Base-by-base conservation (phyloP, 148 eudicot species). In the Arctostaphylos glauca region DNA sequence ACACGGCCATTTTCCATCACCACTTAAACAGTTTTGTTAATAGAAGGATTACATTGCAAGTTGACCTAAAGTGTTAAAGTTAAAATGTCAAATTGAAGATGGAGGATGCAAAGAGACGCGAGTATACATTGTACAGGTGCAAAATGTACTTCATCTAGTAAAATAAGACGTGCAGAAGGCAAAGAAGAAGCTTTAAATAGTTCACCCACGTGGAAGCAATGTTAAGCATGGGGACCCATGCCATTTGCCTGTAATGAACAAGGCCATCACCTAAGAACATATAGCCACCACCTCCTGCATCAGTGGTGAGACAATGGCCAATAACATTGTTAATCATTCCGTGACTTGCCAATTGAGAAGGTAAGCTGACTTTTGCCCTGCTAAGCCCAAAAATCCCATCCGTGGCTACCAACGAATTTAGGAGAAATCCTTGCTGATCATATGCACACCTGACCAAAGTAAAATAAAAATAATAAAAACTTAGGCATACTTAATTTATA, bases 341-440 rank as follows among this genome's bases (percentile, higher is more conserved):
- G 58, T 85, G 88, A 81, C 85, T 86, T 77, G 92, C 92, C 84
- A 92, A 88, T 80, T 92, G 94, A 81, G 91, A 87, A 82, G 92
- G 89, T 74, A 92, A 80, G 84, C 94, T 92, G 60, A 90, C 89
- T 89, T 88, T 85, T 49, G 89, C 89, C 83, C 87, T 85, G 90
- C 92, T 88, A 82, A 92, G 89, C 47, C 94, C 92, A 72, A 92
- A 85, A 64, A 92, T 90, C 59, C 94, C 94, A 86, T 92, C 94
- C 43, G 92, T 90, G 74, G 77, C 86, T 73, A 81, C 82, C 85
- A 90, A 81, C 21, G 92, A 84, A 80, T 89, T 87, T 68, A 91
- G 81, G 72, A 91, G 92, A 75, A 86, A 68, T 81, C 94, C 94
- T 89, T 88, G 94, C 83, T 92, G 94, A 76, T 92, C 92, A 84